Conservation (phyloP, 352 stramenopile genomes). For the Pythium rishiriense region DNA sequence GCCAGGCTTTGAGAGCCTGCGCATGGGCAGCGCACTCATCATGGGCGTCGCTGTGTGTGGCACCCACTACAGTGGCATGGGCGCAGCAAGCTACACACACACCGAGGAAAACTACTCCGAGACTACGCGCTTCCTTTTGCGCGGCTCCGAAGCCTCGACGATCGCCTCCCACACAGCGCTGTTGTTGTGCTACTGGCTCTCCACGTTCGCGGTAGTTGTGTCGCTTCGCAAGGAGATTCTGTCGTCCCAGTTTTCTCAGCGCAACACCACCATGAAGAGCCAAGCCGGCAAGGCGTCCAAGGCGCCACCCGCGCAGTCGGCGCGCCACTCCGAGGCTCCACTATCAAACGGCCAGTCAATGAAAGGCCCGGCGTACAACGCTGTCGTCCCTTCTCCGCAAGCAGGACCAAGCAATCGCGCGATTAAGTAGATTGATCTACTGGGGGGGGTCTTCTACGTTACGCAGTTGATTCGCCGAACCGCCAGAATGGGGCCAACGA, state of each 20-base stretch:
- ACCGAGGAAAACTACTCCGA: slow-evolving; percentile 38
- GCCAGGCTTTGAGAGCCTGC: slow-evolving; percentile 52
- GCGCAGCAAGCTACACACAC: slow-evolving; percentile 48
- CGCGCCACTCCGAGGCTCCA: slow-evolving; percentile 5
- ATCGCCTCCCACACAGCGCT: slow-evolving; percentile 58
- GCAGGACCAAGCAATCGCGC: neutral
- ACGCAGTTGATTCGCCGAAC: no score
- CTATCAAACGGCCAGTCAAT: neutral
- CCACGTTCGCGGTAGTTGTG: slow-evolving; percentile 26
- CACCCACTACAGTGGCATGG: slow-evolving; percentile 72
- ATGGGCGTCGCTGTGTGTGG: slow-evolving; percentile 74
- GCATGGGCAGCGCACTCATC: slow-evolving; percentile 58
- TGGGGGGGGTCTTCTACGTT: no score
- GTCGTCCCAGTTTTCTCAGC: neutral
- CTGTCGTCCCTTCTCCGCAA: slow-evolving; percentile 7
- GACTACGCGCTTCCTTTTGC: slow-evolving; percentile 33
- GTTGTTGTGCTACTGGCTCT: slow-evolving; percentile 62
- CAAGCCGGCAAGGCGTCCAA: slow-evolving; percentile 16
- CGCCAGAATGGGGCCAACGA: no score
- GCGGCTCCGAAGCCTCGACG: slow-evolving; percentile 33
- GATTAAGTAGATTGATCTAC: no score
- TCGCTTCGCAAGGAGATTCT: slow-evolving; percentile 27
- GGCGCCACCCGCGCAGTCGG: slow-evolving; percentile 6
- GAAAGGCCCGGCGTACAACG: slow-evolving; percentile 10
- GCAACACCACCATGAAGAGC: slow-evolving; percentile 16